phyloP scores from a whole-genome alignment of 306 rosid species.

The Sesbania bispinosa region DNA sequence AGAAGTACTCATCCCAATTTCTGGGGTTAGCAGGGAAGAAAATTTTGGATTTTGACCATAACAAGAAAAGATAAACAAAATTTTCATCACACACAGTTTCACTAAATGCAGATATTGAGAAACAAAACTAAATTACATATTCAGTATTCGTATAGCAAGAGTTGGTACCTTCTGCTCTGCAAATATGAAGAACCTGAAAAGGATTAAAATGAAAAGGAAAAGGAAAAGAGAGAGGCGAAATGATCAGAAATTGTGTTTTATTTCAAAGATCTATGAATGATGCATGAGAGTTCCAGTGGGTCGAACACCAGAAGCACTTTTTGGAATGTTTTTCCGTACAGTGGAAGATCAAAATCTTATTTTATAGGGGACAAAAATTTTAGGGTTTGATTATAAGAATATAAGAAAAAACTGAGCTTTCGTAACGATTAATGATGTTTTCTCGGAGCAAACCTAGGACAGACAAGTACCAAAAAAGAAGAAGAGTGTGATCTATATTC shows the following conservation, averaged over 20 bases:
- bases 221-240: background rate
- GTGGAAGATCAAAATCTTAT: constrained; percentile 1
- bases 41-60: background rate
- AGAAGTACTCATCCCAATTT: background rate
- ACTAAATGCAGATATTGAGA: background rate
- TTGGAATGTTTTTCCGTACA: constrained; percentile 14
- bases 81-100: background rate
- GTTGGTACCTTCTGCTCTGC: constrained; percentile 19
- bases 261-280: constrained; percentile 20
- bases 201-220: background rate
- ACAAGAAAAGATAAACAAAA: background rate
- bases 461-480: background rate
- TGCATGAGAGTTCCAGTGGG: background rate
- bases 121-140: background rate
- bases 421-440: background rate
- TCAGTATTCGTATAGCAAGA: background rate
- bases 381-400: constrained; percentile 21
- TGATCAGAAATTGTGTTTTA: background rate
- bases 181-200: constrained; percentile 6
- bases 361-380: background rate
- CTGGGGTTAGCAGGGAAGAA: background rate
- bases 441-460: background rate
- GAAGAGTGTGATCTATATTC: background rate
- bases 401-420: background rate
- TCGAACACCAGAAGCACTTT: constrained; percentile 3